Conservation (phyloP, 306 rosid species). For the Acacia melanoxylon region DNA sequence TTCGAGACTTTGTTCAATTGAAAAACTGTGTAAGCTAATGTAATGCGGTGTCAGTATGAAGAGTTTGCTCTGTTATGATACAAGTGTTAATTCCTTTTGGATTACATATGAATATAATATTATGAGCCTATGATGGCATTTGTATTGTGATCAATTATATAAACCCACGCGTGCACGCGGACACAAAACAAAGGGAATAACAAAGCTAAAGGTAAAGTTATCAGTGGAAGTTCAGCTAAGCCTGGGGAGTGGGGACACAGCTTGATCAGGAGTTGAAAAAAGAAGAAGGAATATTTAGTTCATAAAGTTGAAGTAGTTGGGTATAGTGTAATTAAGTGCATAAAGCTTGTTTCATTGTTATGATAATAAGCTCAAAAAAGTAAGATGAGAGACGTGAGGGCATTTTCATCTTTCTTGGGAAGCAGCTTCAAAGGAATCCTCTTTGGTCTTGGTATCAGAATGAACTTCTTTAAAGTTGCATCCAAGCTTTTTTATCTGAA, state of each 20-base stretch:
- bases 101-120: not conserved
- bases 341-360: not conserved
- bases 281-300: not conserved
- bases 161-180: conserved; percentile 49
- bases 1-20: conserved; percentile 19
- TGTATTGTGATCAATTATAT: conserved; percentile 19
- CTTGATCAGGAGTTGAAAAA: conserved; percentile 7
- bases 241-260: conserved; percentile 14
- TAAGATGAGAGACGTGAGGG: not conserved
- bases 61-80: conserved; percentile 8
- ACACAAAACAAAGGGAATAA: not conserved
- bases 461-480: not conserved
- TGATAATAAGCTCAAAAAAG: not conserved
- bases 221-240: conserved; percentile 11
- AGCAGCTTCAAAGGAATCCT: not conserved
- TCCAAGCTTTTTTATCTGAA: not conserved
- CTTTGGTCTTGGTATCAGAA: not conserved
- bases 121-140: not conserved
- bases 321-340: not conserved
- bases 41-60: conserved; percentile 32
- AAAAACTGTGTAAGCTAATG: conserved; percentile 38
- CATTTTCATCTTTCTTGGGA: not conserved
- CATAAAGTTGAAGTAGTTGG: conserved; percentile 23
- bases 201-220: conserved; percentile 6
- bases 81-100: conserved; percentile 17